These are phyloP conservation scores for Candida ortonii DNA, from an alignment of 805 yeast species.

Conservation along the genomic window DNA sequence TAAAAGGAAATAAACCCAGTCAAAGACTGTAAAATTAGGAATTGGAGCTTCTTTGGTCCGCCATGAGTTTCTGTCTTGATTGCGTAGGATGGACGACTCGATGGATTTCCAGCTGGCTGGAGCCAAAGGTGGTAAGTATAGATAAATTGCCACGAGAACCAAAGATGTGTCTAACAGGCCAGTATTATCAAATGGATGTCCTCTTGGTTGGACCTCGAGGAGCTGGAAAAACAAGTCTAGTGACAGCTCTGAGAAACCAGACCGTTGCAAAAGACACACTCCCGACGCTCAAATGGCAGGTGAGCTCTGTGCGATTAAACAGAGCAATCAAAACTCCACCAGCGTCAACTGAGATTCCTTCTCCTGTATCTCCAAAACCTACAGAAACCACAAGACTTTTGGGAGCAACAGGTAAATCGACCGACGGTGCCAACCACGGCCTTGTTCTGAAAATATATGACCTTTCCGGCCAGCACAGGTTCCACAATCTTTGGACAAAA, in stretches of 20 bases:
- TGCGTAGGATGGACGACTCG: no score
- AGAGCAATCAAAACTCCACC: conserved; percentile 11
- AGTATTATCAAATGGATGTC: conserved; percentile 28
- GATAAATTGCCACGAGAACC: not conserved
- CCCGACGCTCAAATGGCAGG: conserved; percentile 26
- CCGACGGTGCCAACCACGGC: conserved; percentile 5
- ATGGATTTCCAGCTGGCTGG: conserved; percentile 10
- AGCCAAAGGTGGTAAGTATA: conserved; percentile 19
- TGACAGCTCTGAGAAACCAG: conserved; percentile 14
- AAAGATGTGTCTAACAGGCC: no score
- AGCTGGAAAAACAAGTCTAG: conserved; percentile 32
- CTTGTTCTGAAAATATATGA: conserved; percentile 26
- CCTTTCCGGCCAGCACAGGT: conserved; percentile 31
- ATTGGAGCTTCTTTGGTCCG: not conserved
- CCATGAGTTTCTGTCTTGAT: conserved; percentile 5
- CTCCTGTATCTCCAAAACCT: conserved; percentile 3
- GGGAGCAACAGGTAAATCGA: not conserved
- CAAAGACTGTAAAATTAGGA: no score
- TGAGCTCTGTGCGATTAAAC: conserved; percentile 12
- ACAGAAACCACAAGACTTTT: conserved; percentile 1
- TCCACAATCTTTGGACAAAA: conserved; percentile 26
- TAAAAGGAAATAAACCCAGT: no score
- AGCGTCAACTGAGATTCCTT: conserved; percentile 5
- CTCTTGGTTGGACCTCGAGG: conserved; percentile 30
- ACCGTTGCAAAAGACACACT: conserved; percentile 17